Base-by-base conservation (phyloP, 148 eudicot species). In the Persicaria maculosa region DNA sequence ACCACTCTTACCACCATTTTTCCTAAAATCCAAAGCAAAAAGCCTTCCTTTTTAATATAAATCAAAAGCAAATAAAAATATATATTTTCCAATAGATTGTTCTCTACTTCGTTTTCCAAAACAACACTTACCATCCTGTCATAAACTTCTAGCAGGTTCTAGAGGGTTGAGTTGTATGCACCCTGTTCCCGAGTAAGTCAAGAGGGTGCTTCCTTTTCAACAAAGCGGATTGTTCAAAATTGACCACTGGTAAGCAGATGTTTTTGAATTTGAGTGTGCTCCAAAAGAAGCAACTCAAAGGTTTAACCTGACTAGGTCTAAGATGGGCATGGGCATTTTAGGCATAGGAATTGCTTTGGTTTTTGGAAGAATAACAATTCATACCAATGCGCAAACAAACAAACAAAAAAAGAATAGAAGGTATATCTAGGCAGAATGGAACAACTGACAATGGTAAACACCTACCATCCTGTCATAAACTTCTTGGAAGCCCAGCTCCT, bases 401-500 rank as follows among this genome's bases (percentile, higher is more conserved):
- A 62, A 40, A 65, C 12, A 11, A 9, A 31, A 31, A 3, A 31
- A 31, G 40, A 31, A 31, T 31, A 31, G 40, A 31, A 31, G 1
- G 40, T 31, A 31, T 31, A 11, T 62, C 14, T 31, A 62, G 44
- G 16, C 0, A 9, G 68, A 31, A 3, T 44, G 25, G 9, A 45
- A 46, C 72, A 46, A 17, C 46, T 22, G 46, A n/a, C 6, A 52
- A 46, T 71, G 54, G 58, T 58, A 48, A 53, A 52, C 22, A 50
- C 92, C 72, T 72, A 93, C 98, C 98, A 93, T 90, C 98, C 98
- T 17, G 98, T 89, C 98, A 93, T 90, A 78, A 93, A 93, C 76
- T 93, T 93, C 83, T 93, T 93, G 3, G 98, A 93, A 53, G 96
- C 96, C 98, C 98, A 93, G 80, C 98, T 93, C 88, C 98, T 82